Base-by-base conservation (phyloP, 768 basidiomycete genomes). In the Leucogyrophana mollusca region DNA sequence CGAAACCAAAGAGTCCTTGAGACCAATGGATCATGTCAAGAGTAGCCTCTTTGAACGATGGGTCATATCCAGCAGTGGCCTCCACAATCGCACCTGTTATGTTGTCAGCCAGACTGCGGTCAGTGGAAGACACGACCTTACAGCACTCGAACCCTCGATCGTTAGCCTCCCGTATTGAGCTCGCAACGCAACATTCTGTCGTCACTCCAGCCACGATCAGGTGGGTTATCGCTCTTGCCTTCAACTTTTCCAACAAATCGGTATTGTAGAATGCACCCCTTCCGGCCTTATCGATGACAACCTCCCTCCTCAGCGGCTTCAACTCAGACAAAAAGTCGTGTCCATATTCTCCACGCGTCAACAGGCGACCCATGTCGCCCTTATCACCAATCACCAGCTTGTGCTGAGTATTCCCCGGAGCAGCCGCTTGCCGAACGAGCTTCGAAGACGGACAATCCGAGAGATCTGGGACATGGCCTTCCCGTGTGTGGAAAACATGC, bases 281-380 rank as follows among this genome's bases (percentile, higher is more conserved):
- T n/a, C 46, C 46, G 14, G 46, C 40, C 40, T 48, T 48, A 39
- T 48, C 46, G 30, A 48, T 33, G 46, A 48, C 40, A 25, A 40
- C 39, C 25, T 48, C 46, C 20, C 44, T 6, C 13, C 16, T 17
- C 9, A 25, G 32, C 8, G 46, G 46, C 17, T 18, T 43, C 16
- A 48, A 32, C 40, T 48, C 46, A 13, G 17, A 16, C 13, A 48
- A n/a, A 27, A 48, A 25, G 21, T 48, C 46, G 40, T 48, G 46
- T 7, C 46, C 46, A 21, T 21, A 40, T 30, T 48, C 46, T 18
- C 46, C 46, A 5, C 46, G 46, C 14, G 42, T 34, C 39, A 48
- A 23, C 25, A 48, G 16, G 10, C 46, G 46, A 7, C 46, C 40
- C 17, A 48, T 33, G 20, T 38, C 39, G 27, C 46, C 46, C 30